Evolutionary conservation across 2,329 filamentous ascomycete genomes (phyloP), one percentile per base, ranked within the genome.

Genomic region (Thelonectria blattea): DNA sequence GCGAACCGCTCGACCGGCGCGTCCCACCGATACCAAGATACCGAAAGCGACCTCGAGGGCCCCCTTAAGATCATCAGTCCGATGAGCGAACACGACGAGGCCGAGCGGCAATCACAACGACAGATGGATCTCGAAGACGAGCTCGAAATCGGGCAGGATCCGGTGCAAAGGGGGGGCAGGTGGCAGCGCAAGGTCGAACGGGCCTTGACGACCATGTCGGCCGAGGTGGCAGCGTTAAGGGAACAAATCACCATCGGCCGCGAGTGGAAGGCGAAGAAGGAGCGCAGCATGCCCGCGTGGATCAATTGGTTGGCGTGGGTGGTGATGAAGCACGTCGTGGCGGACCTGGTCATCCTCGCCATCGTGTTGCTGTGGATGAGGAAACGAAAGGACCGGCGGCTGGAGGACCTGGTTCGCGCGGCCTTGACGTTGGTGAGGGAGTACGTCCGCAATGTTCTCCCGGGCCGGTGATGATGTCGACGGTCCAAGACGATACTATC

Each of bases 141-240:
- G 22, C 74, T 78, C 2, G 78, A 80, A 7, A 77, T 76, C 5
- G 75, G 76, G 18, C 64, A 64, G 34, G 52, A 56, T 24, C 58
- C 60, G 5, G 60, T 65, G 17, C 67, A 60, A 11, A 77, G 76
- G 39, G 79, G 77, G 17, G 81, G 80, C 62, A 88, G 86, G 70
- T 97, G 93, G 92, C 88, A 91, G 52, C 88, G 86, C 61, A 88
- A 91, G 68, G 89, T 98, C 63, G 94, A 98, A 78, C 85, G 88
- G 45, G 91, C 92, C 20, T 83, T 98, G 58, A 91, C 94, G 57
- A 91, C 93, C 68, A 88, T 98, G 78, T 96, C 93, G 5, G 91
- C 93, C 15, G 95, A 99, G 77, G 87, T 99, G 32, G 93, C 95
- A 1, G 95, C 95, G 1, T 78, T 98, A 63, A 86, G 95, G 37